These are phyloP conservation scores for Lentinula aciculospora DNA, from an alignment of 768 basidiomycete genomes.

Conservation along the genomic window DNA sequence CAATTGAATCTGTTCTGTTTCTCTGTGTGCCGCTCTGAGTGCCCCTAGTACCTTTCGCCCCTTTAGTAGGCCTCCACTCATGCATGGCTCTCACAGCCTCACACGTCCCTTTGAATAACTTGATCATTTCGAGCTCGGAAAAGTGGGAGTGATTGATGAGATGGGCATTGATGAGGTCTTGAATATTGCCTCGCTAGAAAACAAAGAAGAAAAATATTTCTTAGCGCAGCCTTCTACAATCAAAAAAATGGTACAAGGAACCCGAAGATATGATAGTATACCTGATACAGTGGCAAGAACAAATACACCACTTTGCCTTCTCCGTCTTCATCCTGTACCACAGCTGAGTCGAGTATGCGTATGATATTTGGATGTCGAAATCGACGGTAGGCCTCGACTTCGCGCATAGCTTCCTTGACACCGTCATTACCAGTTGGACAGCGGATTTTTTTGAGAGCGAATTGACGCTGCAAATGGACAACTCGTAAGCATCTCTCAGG, in stretches of 20 bases:
- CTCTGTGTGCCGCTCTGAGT: no score
- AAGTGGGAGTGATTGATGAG: conserved; percentile 78
- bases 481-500: conserved; percentile 2
- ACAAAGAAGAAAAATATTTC: no score
- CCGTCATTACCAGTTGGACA: conserved; percentile 86
- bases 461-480: conserved; percentile 56
- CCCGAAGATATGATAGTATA: conserved; percentile 26
- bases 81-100: conserved; percentile 95
- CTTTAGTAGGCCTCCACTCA: conserved; percentile 51
- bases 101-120: conserved; percentile 91
- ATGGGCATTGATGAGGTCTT: conserved; percentile 89
- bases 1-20: no score
- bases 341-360: conserved; percentile 89
- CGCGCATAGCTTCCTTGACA: conserved; percentile 85
- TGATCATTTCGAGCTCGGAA: conserved; percentile 83
- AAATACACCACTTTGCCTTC: conserved; percentile 95
- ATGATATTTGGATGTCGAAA: conserved; percentile 99
- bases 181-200: conserved; percentile 80
- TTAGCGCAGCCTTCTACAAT: no score
- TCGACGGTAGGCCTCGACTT: conserved; percentile 89
- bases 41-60: neutral
- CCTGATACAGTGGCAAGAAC: conserved; percentile 92
- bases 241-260: neutral
- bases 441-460: conserved; percentile 95
- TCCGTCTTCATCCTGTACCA: conserved; percentile 89